phyloP scores from a whole-genome alignment of 305 asterid genomes.

The Striga hermonthica region DNA sequence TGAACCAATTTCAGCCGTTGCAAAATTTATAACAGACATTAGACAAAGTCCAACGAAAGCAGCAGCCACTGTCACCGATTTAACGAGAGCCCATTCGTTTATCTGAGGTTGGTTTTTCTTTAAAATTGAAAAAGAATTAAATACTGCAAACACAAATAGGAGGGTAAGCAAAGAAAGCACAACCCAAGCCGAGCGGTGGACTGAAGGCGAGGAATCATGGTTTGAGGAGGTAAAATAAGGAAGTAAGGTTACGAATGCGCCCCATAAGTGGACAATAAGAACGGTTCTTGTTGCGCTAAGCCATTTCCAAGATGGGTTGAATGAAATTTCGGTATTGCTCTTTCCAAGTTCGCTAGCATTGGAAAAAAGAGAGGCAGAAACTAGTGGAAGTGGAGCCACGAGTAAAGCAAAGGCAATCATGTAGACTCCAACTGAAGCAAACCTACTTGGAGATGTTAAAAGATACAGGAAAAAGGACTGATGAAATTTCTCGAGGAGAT shows the following conservation, averaged over 20 bases:
- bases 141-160: background rate
- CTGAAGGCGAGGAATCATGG: constrained; percentile 47
- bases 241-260: constrained; percentile 60
- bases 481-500: constrained; percentile 97
- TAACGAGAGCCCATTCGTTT: constrained; percentile 59
- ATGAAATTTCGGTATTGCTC: constrained; percentile 31
- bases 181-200: constrained; percentile 54
- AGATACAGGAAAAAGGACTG: constrained; percentile 93
- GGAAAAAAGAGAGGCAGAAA: constrained; percentile 77
- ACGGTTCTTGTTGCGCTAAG: constrained; percentile 70
- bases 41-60: constrained; percentile 79
- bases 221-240: constrained; percentile 54
- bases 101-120: constrained; percentile 31
- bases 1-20: constrained; percentile 90
- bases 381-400: constrained; percentile 83
- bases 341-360: constrained; percentile 40
- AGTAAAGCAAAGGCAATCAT: constrained; percentile 90
- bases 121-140: constrained; percentile 10
- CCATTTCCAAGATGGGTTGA: constrained; percentile 75
- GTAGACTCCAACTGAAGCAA: constrained; percentile 89
- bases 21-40: constrained; percentile 90
- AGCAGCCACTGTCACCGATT: constrained; percentile 72
- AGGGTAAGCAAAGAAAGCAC: constrained; percentile 47
- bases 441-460: constrained; percentile 70
- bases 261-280: constrained; percentile 70